These are phyloP conservation scores for Aspergillus quadrilineatus DNA, from an alignment of 2,329 filamentous ascomycete species.

Conservation along the genomic window DNA sequence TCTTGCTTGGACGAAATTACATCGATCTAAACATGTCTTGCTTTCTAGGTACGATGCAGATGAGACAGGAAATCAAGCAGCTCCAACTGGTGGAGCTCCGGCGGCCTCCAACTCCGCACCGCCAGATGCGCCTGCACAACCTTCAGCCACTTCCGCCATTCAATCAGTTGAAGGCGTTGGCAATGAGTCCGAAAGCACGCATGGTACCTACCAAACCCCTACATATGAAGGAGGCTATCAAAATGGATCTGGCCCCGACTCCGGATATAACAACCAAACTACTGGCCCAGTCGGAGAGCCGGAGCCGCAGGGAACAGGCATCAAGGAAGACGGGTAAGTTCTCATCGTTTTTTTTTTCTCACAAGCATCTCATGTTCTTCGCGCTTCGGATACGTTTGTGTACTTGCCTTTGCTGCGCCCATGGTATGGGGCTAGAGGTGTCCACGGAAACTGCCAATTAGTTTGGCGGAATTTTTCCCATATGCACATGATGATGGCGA, in stretches of 20 bases:
- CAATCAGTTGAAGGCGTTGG: constrained; percentile 36
- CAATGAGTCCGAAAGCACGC: constrained; percentile 23
- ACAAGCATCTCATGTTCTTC: constrained; percentile 15
- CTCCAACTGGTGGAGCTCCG: constrained; percentile 39
- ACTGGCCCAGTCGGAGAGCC: constrained; percentile 28
- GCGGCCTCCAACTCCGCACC: constrained; percentile 34
- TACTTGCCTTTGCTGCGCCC: background rate
- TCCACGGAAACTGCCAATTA: too few relatives aligned
- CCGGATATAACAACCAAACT: constrained; percentile 21
- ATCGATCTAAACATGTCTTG: constrained; percentile 15
- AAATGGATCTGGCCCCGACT: constrained; percentile 28
- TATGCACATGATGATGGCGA: constrained; percentile 3
- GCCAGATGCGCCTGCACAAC: constrained; percentile 30
- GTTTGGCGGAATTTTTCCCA: constrained; percentile 10
- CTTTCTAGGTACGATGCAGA: constrained; percentile 65
- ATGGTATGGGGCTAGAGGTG: background rate
- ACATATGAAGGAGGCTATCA: constrained; percentile 27
- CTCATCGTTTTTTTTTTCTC: background rate
- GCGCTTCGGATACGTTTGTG: constrained; percentile 12
- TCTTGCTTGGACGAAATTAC: background rate
- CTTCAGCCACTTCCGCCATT: constrained; percentile 33
- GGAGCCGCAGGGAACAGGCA: constrained; percentile 47
- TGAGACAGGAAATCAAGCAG: constrained; percentile 47
- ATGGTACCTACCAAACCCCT: constrained; percentile 22
- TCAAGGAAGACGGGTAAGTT: constrained; percentile 95